These are phyloP conservation scores for Xylariaceae sp. DNA, from an alignment of 2,329 filamentous ascomycete genomes.

Conservation along the genomic window DNA sequence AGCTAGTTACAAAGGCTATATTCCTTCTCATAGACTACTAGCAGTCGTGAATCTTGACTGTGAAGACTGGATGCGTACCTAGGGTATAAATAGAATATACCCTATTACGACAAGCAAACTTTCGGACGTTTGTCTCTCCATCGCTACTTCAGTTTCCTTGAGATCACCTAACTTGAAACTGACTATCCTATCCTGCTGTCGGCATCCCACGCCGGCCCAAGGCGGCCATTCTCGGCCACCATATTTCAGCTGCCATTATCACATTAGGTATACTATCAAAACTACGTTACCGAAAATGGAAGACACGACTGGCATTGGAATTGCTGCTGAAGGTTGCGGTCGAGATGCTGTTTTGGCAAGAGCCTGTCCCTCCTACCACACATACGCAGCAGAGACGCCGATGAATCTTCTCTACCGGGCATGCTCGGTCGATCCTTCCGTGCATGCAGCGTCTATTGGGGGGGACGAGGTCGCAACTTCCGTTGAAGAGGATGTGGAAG, in stretches of 20 bases:
- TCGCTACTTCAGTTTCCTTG: neutral
- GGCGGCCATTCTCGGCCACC: neutral
- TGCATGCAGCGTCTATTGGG: neutral
- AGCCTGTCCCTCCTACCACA: neutral
- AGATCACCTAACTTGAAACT: neutral
- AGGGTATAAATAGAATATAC: too few relatives aligned
- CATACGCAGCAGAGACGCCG: neutral
- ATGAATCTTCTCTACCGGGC: too few relatives aligned
- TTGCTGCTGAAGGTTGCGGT: neutral
- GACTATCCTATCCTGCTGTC: neutral
- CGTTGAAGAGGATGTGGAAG: neutral
- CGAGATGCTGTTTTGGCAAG: neutral
- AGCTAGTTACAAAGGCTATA: too few relatives aligned
- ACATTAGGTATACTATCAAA: neutral
- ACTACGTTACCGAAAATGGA: neutral
- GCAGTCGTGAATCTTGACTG: too few relatives aligned
- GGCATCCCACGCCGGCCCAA: neutral
- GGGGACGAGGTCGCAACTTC: too few relatives aligned
- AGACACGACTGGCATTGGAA: neutral
- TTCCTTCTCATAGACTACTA: too few relatives aligned
- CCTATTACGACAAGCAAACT: too few relatives aligned
- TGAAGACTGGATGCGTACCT: too few relatives aligned
- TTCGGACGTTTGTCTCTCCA: too few relatives aligned
- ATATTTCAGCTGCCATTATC: neutral
- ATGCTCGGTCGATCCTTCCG: neutral